Evolutionary conservation across 2,329 filamentous ascomycete genomes (phyloP), one percentile per base, ranked within the genome.

Genomic region (Stylonectria norvegica): DNA sequence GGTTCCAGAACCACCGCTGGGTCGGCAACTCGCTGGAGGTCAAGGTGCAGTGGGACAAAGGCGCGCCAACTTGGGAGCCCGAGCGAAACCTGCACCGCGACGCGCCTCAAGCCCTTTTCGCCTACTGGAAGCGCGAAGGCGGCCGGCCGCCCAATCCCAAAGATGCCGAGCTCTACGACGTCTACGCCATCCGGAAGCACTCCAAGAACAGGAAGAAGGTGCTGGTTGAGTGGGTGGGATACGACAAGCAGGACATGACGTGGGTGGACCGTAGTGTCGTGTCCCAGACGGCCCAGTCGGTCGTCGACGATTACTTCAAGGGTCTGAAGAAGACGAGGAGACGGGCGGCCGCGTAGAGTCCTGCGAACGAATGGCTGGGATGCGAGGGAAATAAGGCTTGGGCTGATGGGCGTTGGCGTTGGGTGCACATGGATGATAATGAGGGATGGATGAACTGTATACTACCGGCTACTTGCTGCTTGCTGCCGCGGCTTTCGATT

Each of bases 161-260:
- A 7, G 49, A 63, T 23, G 45, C 58, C 3, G 56, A 58, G 0
- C 18, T 66, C 1, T 66, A 54, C 42, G 57, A 59, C 20, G 59
- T 65, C 4, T 60, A 59, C 34, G 58, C 59, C 4, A 57, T 67
- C 23, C 57, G 54, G 18, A 57, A 57, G 20, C 64, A 66, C 39
- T 56, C 50, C 9, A 49, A 46, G 12, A 49, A 57, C 5, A 55
- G 51, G 36, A 53, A 53, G 28, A 49, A 50, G 15, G 44, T 66
- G 20, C 43, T 56, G 7, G 62, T 67, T 2, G 64, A 67, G 43
- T 67, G 64, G 64, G 41, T 65, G 4, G 64, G 64, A 9, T 66
- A 58, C 28, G 52, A 51, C 3, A 39, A 49, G 7, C 36, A 45
- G 8, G 58, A 64, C 1, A 52, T 43, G 4, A 57, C 58, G 3